Evolutionary conservation across 768 basidiomycete species (phyloP).

Genomic region (Xerocomus spinulosus): DNA sequence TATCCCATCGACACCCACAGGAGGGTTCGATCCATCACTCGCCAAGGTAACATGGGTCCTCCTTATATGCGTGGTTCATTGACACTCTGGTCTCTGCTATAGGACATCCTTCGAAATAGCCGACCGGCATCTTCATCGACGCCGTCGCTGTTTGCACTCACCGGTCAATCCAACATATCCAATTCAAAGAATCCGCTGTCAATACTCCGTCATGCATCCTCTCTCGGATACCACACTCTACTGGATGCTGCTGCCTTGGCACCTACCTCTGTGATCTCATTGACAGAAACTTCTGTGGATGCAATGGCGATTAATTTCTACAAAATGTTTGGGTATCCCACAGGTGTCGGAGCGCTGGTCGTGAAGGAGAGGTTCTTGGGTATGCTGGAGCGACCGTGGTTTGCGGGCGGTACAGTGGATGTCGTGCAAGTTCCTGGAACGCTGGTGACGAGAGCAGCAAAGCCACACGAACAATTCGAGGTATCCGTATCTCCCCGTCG

Average conservation of each 20-base stretch:
- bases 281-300: constrained; percentile 65
- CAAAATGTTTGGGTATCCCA: constrained; percentile 89
- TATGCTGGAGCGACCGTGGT: constrained; percentile 70
- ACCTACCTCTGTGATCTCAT: constrained; percentile 63
- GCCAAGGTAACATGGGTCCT: constrained; percentile 48
- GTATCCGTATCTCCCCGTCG: no score
- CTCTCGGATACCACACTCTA: constrained; percentile 69
- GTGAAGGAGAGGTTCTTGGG: constrained; percentile 65
- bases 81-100: constrained; percentile 1
- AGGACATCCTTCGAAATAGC: constrained; percentile 54
- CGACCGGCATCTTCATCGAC: constrained; percentile 35
- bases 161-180: constrained; percentile 79
- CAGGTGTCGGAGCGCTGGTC: constrained; percentile 76
- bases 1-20: constrained; percentile 56
- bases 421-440: constrained; percentile 79
- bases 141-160: constrained; percentile 67
- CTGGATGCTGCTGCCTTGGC: constrained; percentile 80
- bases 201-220: constrained; percentile 57
- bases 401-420: constrained; percentile 78
- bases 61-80: constrained; percentile 20
- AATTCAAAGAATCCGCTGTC: constrained; percentile 69
- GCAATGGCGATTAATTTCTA: constrained; percentile 84
- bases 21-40: constrained; percentile 55
- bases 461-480: constrained; percentile 74
- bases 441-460: constrained; percentile 55